Conservation (phyloP, 805 yeast species). For the Metschnikowia baotianmanensis region DNA sequence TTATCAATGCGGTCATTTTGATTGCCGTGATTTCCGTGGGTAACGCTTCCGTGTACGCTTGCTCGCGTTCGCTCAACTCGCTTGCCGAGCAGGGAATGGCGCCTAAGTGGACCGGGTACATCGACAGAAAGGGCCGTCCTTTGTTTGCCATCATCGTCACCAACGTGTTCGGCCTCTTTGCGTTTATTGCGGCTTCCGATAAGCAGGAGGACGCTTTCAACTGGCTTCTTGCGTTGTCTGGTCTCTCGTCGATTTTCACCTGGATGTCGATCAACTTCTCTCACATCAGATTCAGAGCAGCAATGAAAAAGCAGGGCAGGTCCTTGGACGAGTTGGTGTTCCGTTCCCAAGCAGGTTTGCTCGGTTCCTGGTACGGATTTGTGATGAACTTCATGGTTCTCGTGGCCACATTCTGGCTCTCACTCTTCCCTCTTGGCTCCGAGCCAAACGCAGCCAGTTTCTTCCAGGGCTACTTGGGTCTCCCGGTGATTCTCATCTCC, state of each 20-base stretch:
- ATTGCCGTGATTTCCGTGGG: constrained; percentile 42
- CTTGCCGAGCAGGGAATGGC: constrained; percentile 43
- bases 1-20: constrained; percentile 41
- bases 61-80: constrained; percentile 39
- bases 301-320: constrained; percentile 42
- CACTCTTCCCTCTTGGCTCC: constrained; percentile 27
- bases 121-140: constrained; percentile 42
- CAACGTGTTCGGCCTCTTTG: constrained; percentile 35
- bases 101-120: constrained; percentile 33
- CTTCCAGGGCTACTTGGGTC: constrained; percentile 28
- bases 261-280: constrained; percentile 43
- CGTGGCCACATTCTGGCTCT: constrained; percentile 28
- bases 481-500: constrained; percentile 23
- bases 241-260: constrained; percentile 42
- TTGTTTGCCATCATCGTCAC: constrained; percentile 33
- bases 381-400: constrained; percentile 23
- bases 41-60: constrained; percentile 43
- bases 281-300: constrained; percentile 40
- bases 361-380: constrained; percentile 27
- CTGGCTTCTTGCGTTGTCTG: constrained; percentile 44
- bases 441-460: constrained; percentile 22
- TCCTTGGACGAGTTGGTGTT: constrained; percentile 51
- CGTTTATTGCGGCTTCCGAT: constrained; percentile 42
- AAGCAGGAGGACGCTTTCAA: constrained; percentile 36
- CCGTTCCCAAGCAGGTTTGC: constrained; percentile 45